Conservation (phyloP, 129 eudicot species). For the Kitagawia praeruptora region DNA sequence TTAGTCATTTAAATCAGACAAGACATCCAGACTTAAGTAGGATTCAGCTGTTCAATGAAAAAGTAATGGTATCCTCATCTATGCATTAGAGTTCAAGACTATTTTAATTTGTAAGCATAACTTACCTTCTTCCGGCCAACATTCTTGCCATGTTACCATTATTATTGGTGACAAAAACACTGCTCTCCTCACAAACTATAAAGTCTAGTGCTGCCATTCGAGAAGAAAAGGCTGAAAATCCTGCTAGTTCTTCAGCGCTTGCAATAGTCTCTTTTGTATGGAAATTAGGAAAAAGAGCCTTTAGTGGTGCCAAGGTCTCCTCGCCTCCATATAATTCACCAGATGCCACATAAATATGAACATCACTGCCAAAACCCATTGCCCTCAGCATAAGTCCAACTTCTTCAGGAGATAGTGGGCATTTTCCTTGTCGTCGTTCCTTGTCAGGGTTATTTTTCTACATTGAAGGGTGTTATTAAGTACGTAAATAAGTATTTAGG, state of each 20-base stretch:
- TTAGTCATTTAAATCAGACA: not conserved
- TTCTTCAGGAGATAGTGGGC: conserved; percentile 76
- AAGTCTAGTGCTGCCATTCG: conserved; percentile 79
- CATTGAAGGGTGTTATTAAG: not conserved
- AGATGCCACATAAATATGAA: conserved; percentile 68
- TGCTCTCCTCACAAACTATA: conserved; percentile 63
- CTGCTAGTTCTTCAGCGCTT: conserved; percentile 46
- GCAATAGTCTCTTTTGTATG: conserved; percentile 57
- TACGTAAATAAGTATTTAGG: not conserved
- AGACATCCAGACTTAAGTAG: not conserved
- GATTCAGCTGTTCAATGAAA: not conserved
- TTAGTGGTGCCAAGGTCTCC: conserved; percentile 57
- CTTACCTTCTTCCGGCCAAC: conserved; percentile 71
- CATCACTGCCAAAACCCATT: conserved; percentile 52
- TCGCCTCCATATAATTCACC: conserved; percentile 79
- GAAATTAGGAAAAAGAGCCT: conserved; percentile 56
- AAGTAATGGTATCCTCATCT: not conserved
- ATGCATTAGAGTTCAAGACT: not conserved
- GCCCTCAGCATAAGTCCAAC: conserved; percentile 81
- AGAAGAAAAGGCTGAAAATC: conserved; percentile 46
- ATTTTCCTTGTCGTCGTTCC: conserved; percentile 71
- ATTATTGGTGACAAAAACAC: conserved; percentile 73
- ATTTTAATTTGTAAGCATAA: not conserved
- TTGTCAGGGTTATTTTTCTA: conserved; percentile 60
- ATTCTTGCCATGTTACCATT: conserved; percentile 87